These are phyloP conservation scores for Fibroporia radiculosa DNA, from an alignment of 768 basidiomycete species.

Conservation along the genomic window DNA sequence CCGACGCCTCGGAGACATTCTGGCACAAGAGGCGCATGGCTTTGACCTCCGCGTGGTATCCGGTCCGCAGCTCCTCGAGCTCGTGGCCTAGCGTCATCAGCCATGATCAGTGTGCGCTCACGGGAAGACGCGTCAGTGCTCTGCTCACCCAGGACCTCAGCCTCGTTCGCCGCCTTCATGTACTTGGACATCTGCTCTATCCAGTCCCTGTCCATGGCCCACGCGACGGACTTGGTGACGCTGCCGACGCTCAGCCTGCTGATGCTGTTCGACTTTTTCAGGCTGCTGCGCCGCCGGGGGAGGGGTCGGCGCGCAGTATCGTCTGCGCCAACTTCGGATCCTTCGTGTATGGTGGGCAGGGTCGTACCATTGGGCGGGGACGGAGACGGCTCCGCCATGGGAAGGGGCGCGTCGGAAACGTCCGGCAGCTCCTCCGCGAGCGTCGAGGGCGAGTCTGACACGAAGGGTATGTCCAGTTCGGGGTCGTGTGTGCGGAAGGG, in stretches of 20 bases:
- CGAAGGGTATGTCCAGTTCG: constrained; percentile 3
- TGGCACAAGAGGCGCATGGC: constrained; percentile 49
- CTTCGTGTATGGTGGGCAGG: constrained; percentile 26
- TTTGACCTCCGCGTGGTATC: constrained; percentile 55
- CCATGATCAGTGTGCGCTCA: background rate
- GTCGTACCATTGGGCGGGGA: constrained; percentile 13
- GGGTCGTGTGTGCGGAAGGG: constrained; percentile 30
- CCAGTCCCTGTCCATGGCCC: constrained; percentile 65
- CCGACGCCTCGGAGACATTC: constrained; percentile 38
- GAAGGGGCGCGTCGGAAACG: constrained; percentile 4
- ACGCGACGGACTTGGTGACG: constrained; percentile 60
- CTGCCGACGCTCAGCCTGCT: constrained; percentile 40
- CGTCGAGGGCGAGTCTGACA: constrained; percentile 17
- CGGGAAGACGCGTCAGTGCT: constrained; percentile 13
- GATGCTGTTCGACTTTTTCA: constrained; percentile 47
- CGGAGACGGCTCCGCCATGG: constrained; percentile 1
- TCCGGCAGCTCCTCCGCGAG: constrained; percentile 10
- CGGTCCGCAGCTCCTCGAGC: constrained; percentile 48
- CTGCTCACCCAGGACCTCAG: constrained; percentile 32
- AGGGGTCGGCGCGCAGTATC: constrained; percentile 23
- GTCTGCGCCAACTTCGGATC: constrained; percentile 12
- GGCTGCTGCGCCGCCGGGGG: constrained; percentile 51
- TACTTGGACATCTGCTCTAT: constrained; percentile 47
- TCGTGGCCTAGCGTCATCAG: constrained; percentile 38
- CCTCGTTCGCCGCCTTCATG: constrained; percentile 31